Conservation (phyloP, 768 basidiomycete genomes). For the Mycena metata region DNA sequence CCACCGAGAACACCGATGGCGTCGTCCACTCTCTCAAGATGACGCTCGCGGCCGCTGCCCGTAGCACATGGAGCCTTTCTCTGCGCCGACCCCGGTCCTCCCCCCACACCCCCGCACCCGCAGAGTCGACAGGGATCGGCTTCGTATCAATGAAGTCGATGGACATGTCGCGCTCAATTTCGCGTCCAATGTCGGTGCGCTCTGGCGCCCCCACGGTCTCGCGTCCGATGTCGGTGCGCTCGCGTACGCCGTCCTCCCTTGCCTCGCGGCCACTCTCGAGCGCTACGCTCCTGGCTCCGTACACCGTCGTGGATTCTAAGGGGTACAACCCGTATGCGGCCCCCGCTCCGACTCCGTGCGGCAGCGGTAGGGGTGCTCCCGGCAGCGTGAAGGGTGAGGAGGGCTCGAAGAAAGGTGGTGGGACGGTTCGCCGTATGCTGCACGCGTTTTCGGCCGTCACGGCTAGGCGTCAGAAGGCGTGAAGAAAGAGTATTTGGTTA, state of each 20-base stretch:
- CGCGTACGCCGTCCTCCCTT: constrained; percentile 3
- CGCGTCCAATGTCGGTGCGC: constrained; percentile 3
- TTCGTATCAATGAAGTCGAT: constrained; percentile 30
- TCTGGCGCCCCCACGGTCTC: no score
- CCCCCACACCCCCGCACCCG: no score
- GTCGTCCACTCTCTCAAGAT: neutral
- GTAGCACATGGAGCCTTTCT: constrained; percentile 16
- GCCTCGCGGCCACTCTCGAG: neutral
- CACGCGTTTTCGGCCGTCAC: constrained; percentile 5
- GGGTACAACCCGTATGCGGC: constrained; percentile 5
- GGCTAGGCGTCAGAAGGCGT: neutral
- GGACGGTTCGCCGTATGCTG: constrained; percentile 19
- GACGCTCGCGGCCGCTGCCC: constrained; percentile 1
- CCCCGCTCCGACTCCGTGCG: no score
- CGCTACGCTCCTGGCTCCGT: neutral
- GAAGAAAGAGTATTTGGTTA: neutral
- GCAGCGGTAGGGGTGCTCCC: no score
- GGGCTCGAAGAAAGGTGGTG: neutral
- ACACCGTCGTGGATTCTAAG: neutral
- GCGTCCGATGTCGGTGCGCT: constrained; percentile 6
- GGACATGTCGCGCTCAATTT: constrained; percentile 18
- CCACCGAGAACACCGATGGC: neutral
- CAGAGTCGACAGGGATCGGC: constrained; percentile 15
- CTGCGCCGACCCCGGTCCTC: constrained; percentile 20
- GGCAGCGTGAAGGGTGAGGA: no score